Evolutionary conservation across 1,139 yeast genomes (phyloP).

Genomic region (Nakaseomyces glabratus): DNA sequence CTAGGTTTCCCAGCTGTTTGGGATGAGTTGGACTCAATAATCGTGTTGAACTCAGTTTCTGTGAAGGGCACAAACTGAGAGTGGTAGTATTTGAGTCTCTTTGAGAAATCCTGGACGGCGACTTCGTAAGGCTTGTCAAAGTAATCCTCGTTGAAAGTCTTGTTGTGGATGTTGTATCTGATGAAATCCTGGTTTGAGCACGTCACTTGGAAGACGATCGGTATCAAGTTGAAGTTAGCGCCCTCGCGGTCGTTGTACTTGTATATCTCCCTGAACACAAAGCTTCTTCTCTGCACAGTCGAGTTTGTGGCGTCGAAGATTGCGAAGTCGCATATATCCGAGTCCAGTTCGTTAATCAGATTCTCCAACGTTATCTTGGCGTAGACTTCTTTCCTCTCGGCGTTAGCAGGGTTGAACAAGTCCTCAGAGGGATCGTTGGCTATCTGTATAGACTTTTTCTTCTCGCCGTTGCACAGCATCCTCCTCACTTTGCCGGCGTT

Average conservation of each 20-base stretch:
- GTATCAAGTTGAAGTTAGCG: slow-evolving; percentile 26
- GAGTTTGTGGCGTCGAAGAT: slow-evolving; percentile 68
- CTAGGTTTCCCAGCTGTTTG: slow-evolving; percentile 9
- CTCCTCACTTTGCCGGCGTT: slow-evolving; percentile 55
- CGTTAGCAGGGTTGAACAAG: slow-evolving; percentile 41
- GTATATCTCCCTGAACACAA: slow-evolving; percentile 27
- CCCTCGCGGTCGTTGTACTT: slow-evolving; percentile 16
- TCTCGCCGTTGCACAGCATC: slow-evolving; percentile 23
- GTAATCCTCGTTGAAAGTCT: slow-evolving; percentile 51
- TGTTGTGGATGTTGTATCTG: slow-evolving; percentile 52
- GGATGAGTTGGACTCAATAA: slow-evolving; percentile 1
- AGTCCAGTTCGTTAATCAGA: slow-evolving; percentile 39
- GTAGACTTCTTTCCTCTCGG: slow-evolving; percentile 45
- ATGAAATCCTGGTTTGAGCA: slow-evolving; percentile 38
- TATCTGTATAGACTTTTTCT: slow-evolving; percentile 19
- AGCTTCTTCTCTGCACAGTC: slow-evolving; percentile 43
- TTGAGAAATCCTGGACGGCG: slow-evolving; percentile 54
- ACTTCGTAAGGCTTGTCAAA: slow-evolving; percentile 38
- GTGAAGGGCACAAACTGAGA: slow-evolving; percentile 50
- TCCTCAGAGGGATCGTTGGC: slow-evolving; percentile 32
- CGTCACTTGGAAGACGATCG: slow-evolving; percentile 38
- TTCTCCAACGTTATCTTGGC: slow-evolving; percentile 51
- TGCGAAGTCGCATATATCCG: slow-evolving; percentile 46
- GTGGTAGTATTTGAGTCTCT: slow-evolving; percentile 47
- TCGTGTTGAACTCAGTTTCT: slow-evolving; percentile 36